A percentile compares a stretch with the other conserved stretches of the same genome.
Evolutionary conservation across 2,329 filamentous ascomycete genomes (phyloP).

Genomic region (Zarea fungicola): DNA sequence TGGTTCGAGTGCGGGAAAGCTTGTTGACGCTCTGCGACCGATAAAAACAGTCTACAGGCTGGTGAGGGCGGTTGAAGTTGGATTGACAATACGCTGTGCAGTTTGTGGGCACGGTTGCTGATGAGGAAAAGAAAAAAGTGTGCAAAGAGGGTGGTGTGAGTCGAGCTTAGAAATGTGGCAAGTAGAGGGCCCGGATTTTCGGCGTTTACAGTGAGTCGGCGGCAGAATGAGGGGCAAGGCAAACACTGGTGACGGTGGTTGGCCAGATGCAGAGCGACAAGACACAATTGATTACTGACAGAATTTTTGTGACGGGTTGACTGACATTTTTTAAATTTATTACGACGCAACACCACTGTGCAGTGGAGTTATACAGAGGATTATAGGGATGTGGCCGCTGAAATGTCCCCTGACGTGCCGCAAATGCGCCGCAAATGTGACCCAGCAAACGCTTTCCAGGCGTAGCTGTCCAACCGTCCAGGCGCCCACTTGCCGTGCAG

Average conservation of each 20-base stretch:
- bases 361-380: too few relatives aligned
- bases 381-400: too few relatives aligned
- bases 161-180: constrained; percentile 7
- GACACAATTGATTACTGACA: too few relatives aligned
- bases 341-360: too few relatives aligned
- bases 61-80: neutral
- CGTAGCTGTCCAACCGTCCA: too few relatives aligned
- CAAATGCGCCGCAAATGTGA: too few relatives aligned
- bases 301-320: too few relatives aligned
- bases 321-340: too few relatives aligned
- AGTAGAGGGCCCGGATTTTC: constrained; percentile 11
- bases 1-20: constrained; percentile 1
- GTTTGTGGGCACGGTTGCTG: constrained; percentile 9
- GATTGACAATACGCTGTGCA: constrained; percentile 10
- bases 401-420: too few relatives aligned
- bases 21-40: constrained; percentile 10
- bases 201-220: constrained; percentile 7
- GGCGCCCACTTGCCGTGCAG: neutral
- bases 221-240: neutral
- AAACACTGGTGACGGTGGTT: neutral
- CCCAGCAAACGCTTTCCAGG: too few relatives aligned
- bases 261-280: too few relatives aligned
- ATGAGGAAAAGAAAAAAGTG: constrained; percentile 12
- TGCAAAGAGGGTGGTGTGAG: constrained; percentile 10
- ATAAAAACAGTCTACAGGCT: constrained; percentile 12